Conservation (phyloP, 768 basidiomycete genomes). For the Epithele typhae region DNA sequence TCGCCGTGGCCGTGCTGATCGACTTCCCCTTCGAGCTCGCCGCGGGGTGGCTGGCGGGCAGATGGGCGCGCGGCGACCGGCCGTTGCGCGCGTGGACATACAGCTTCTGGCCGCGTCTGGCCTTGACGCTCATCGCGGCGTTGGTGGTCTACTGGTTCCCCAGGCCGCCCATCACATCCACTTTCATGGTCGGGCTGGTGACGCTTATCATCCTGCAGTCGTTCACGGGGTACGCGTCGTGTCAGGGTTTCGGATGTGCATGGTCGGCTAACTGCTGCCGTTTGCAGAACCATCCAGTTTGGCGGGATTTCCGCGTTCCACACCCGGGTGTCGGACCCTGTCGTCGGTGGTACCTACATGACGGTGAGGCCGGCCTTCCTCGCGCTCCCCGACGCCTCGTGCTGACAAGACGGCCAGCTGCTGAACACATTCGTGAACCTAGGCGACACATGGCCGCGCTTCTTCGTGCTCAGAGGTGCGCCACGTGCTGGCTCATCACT, state of each 20-base stretch:
- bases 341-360: conserved; percentile 99
- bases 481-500: neutral
- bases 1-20: conserved; percentile 89
- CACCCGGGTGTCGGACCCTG: conserved; percentile 90
- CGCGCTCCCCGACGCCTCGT: no score
- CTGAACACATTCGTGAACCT: conserved; percentile 95
- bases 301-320: conserved; percentile 99
- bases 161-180: conserved; percentile 59
- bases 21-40: conserved; percentile 98
- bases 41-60: conserved; percentile 91
- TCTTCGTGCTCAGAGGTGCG: conserved; percentile 87
- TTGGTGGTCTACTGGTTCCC: conserved; percentile 86
- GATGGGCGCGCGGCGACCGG: conserved; percentile 79
- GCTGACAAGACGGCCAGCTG: no score
- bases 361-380: conserved; percentile 57
- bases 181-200: conserved; percentile 80
- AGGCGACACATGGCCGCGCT: conserved; percentile 98
- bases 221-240: conserved; percentile 55
- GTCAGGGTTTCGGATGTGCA: neutral
- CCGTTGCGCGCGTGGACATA: conserved; percentile 85
- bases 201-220: conserved; percentile 78
- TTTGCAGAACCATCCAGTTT: conserved; percentile 88
- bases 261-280: neutral
- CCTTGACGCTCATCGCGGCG: conserved; percentile 67
- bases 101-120: conserved; percentile 86